Evolutionary conservation across 2,329 filamentous ascomycete species (phyloP).

Genomic region (Penicillium sp.): DNA sequence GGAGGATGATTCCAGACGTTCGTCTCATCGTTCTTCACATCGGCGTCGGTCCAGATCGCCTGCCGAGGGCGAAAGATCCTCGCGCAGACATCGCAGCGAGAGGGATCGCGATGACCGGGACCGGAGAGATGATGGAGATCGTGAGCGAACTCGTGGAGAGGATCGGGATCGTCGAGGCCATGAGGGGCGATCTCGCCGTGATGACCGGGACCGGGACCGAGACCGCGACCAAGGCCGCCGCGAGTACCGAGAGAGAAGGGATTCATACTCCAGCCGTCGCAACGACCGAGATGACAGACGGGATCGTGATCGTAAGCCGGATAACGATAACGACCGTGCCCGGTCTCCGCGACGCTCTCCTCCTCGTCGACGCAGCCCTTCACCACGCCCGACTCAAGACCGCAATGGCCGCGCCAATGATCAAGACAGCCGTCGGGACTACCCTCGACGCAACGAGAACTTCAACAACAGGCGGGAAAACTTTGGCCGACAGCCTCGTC

Average conservation of each 20-base stretch:
- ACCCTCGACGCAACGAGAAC: conserved; percentile 23
- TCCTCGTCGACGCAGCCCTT: conserved; percentile 23
- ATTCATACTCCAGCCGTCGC: conserved; percentile 20
- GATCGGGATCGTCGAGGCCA: conserved; percentile 10
- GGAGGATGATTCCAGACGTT: conserved; percentile 18
- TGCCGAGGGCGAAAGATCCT: conserved; percentile 22
- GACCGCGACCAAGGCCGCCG: conserved; percentile 9
- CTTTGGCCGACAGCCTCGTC: conserved; percentile 12
- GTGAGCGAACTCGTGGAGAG: conserved; percentile 16
- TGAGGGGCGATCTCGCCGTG: conserved; percentile 7
- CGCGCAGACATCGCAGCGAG: conserved; percentile 26
- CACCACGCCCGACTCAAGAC: conserved; percentile 19
- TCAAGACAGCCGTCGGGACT: conserved; percentile 17
- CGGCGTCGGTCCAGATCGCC: conserved; percentile 28
- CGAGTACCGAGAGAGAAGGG: conserved; percentile 20
- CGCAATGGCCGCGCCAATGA: conserved; percentile 9
- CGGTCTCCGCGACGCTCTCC: conserved; percentile 22
- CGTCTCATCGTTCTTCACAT: conserved; percentile 24
- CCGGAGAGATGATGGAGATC: conserved; percentile 17
- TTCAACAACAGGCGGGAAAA: conserved; percentile 16
- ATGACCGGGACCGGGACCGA: conserved; percentile 9
- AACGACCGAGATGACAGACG: conserved; percentile 26
- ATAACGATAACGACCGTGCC: conserved; percentile 16
- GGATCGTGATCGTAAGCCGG: conserved; percentile 14
- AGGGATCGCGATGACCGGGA: conserved; percentile 24